Conservation (phyloP, 306 rosid species). For the Rosa rugosa region DNA sequence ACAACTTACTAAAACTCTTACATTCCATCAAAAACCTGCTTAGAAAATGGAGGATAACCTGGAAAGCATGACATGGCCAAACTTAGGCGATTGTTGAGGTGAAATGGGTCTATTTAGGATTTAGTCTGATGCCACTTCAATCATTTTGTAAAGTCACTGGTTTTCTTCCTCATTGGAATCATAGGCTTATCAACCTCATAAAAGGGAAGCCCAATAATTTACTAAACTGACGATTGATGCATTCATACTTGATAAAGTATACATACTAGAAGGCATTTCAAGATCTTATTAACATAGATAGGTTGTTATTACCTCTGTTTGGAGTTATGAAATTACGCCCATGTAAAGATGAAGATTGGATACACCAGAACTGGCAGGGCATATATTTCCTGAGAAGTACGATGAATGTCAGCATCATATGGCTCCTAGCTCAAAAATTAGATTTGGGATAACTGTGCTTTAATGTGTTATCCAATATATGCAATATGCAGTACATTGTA, state of each 20-base stretch:
- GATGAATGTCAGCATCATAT: not conserved
- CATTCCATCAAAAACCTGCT: not conserved
- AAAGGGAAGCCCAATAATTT: not conserved
- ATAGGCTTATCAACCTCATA: not conserved
- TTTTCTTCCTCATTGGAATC: not conserved
- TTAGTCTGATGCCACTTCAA: not conserved
- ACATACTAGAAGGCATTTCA: not conserved
- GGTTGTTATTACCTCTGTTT: constrained; percentile 44
- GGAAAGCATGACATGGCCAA: not conserved
- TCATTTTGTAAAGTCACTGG: not conserved
- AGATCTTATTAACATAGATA: not conserved
- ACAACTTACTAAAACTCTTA: not conserved
- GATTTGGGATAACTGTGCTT: not conserved
- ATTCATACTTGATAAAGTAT: not conserved
- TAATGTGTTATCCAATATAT: not conserved
- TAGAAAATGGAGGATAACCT: not conserved
- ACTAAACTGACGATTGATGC: not conserved
- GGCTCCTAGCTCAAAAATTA: not conserved
- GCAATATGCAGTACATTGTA: not conserved
- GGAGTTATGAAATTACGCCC: constrained; percentile 23
- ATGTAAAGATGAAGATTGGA: constrained; percentile 40
- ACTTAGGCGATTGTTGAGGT: not conserved
- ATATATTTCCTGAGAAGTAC: constrained; percentile 51
- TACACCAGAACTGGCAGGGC: constrained; percentile 43
- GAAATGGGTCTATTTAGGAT: not conserved